Conservation (phyloP, 1,139 yeast species). For the Kurtzmaniella quercitrusa region DNA sequence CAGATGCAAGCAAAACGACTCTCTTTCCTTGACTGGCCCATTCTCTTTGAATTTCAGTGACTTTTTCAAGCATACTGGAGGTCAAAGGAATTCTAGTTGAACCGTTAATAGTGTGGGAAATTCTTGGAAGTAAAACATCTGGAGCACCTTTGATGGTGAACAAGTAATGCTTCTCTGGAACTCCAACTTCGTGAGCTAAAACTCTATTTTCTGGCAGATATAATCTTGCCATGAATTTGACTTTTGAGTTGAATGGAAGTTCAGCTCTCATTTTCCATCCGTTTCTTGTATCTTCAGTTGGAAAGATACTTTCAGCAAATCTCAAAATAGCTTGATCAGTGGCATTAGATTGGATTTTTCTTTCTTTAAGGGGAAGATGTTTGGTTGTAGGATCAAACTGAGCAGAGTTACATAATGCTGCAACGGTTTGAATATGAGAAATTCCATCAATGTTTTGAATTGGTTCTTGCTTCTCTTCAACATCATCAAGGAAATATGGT, state of each 20-base stretch:
- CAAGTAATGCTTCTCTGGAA: conserved; percentile 13
- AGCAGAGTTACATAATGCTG: conserved; percentile 42
- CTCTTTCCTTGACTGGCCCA: conserved; percentile 45
- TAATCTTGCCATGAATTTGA: conserved; percentile 43
- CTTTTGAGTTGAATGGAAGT: conserved; percentile 44
- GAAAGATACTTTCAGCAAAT: conserved; percentile 25
- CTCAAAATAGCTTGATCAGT: conserved; percentile 44
- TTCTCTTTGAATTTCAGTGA: conserved; percentile 25
- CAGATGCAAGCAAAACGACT: conserved; percentile 39
- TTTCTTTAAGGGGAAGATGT: conserved; percentile 13
- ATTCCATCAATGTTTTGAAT: conserved; percentile 4
- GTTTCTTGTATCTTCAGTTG: conserved; percentile 9
- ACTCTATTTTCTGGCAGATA: conserved; percentile 13
- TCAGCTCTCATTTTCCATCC: conserved; percentile 25
- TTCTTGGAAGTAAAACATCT: conserved; percentile 36
- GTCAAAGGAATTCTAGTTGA: conserved; percentile 12
- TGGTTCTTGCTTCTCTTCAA: conserved; percentile 3
- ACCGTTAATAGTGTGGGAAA: conserved; percentile 19
- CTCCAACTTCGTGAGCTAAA: conserved; percentile 11
- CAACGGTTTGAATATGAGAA: conserved; percentile 19
- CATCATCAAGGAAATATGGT: conserved; percentile 1
- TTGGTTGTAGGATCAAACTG: conserved; percentile 15
- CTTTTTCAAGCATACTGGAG: conserved; percentile 11
- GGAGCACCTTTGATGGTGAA: conserved; percentile 49
- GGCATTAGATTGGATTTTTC: conserved; percentile 40